Percentiles rank a stretch among this genome's conserved stretches.
Conservation (phyloP, 2,329 filamentous ascomycete genomes). For the Aspergillus aculeatus region DNA sequence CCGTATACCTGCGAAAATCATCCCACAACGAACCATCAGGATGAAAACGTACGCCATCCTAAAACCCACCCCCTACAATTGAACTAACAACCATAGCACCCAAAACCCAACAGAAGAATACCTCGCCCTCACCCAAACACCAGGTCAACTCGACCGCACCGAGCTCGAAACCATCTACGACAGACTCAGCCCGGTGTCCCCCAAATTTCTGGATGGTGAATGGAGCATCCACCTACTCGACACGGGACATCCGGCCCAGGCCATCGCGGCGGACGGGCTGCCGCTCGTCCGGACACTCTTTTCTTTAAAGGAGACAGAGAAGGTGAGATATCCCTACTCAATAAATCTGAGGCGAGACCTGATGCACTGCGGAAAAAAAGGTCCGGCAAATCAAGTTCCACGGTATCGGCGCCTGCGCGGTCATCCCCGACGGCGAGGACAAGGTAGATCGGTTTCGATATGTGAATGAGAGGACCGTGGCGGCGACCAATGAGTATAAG, state of each 20-base stretch:
- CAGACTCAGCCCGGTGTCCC: neutral
- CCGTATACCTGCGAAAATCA: too few species aligned
- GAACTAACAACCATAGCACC: neutral
- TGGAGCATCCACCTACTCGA: slow-evolving; percentile 1
- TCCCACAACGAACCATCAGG: too few species aligned
- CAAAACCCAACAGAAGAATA: neutral
- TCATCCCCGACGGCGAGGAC: neutral
- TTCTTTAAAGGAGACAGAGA: neutral
- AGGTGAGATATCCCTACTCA: neutral
- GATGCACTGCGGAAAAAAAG: neutral
- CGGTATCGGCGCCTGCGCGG: neutral
- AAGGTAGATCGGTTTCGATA: neutral
- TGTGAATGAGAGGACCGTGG: neutral
- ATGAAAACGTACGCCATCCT: too few species aligned
- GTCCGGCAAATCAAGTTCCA: neutral
- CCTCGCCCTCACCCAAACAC: neutral
- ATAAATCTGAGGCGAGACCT: neutral
- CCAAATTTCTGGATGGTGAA: neutral
- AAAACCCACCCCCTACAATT: neutral
- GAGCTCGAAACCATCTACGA: neutral
- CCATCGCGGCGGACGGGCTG: neutral
- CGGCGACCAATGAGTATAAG: slow-evolving; percentile 1
- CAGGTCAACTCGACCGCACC: neutral
- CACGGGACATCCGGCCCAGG: slow-evolving; percentile 2
- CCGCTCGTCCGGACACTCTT: neutral